Base-by-base conservation (phyloP, 352 stramenopile genomes). In the Phytophthora crassamura region DNA sequence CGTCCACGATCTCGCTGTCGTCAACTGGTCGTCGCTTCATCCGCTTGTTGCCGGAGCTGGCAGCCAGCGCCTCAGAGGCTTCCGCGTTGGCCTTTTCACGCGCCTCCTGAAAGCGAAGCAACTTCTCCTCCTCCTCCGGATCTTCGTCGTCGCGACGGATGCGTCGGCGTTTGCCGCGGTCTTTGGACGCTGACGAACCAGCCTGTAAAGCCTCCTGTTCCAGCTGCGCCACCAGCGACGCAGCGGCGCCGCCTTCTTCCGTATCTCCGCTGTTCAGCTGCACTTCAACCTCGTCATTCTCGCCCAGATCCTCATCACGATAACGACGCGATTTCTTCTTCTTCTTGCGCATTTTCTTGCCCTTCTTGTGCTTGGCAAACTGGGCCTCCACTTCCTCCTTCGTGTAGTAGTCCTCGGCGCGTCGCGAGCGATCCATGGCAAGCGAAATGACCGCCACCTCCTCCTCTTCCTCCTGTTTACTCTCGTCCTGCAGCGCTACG, bases 341-440 rank as follows among this genome's bases (percentile, higher is more conserved):
- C 52, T 90, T 90, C 64, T 90, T 89, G 9, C 79, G 69, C 58
- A 88, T 49, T 47, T 97, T 95, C 61, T 94, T 91, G 72, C 90
- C 91, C 60, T 90, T 91, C 54, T 91, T 78, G 40, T 67, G 61
- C 18, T 72, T 90, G 11, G 79, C 76, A 70, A 97, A 97, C 58
- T 95, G 84, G 25, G 88, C 77, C 12, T 81, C 82, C 59, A 97
- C 83, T 58, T 97, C 91, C 33, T 95, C 83, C 4, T 86, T 70
- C 4, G 90, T 96, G 53, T 86, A 95, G 69, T 93, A 97, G 42
- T 97, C 90, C 41, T 88, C 74, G 14, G 76, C 72, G 20, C 64
- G 39, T 56, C 82, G 85, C 0, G 36, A 75, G 43, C 84, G 70
- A 53, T 84, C 64, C 62, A 84, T 88, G 18, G 75, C 69, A 5